Conservation (phyloP, 1,139 yeast species). For the Pneumocystis murina region DNA sequence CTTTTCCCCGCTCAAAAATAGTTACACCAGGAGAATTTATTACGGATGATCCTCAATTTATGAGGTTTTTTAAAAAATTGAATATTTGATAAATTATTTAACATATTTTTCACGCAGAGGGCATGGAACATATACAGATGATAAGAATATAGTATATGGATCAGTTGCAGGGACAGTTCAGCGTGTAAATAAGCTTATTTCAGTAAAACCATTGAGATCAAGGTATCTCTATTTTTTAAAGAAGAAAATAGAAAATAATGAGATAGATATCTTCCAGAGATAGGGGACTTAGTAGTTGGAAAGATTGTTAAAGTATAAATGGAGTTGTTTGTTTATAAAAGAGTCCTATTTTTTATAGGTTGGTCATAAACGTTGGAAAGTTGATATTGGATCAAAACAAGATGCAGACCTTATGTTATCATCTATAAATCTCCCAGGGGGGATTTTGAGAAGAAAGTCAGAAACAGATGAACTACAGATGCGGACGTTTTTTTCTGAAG, state of each 20-base stretch:
- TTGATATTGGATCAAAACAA: slow-evolving; percentile 85
- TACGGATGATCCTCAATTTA: slow-evolving; percentile 92
- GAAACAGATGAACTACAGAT: slow-evolving; percentile 93
- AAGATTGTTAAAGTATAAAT: slow-evolving; percentile 52
- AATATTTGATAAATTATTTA: not conserved
- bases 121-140: slow-evolving; percentile 73
- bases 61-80: slow-evolving; percentile 32
- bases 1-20: slow-evolving; percentile 18
- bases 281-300: slow-evolving; percentile 93
- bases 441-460: slow-evolving; percentile 80
- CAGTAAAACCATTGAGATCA: slow-evolving; percentile 77
- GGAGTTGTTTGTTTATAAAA: not conserved
- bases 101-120: slow-evolving; percentile 34
- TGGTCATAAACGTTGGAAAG: slow-evolving; percentile 89
- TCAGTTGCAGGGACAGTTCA: slow-evolving; percentile 86
- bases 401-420: slow-evolving; percentile 89
- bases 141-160: slow-evolving; percentile 57
- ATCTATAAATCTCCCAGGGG: slow-evolving; percentile 94
- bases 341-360: slow-evolving; percentile 26
- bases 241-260: not conserved
- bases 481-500: slow-evolving; percentile 88
- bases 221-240: slow-evolving; percentile 31
- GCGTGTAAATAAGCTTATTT: slow-evolving; percentile 69
- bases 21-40: slow-evolving; percentile 97
- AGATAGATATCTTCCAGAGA: slow-evolving; percentile 47